Percentiles rank a stretch among this genome's conserved stretches.
Evolutionary conservation across 2,329 filamentous ascomycete genomes (phyloP).

Genomic region (Colletotrichum zoysiae): DNA sequence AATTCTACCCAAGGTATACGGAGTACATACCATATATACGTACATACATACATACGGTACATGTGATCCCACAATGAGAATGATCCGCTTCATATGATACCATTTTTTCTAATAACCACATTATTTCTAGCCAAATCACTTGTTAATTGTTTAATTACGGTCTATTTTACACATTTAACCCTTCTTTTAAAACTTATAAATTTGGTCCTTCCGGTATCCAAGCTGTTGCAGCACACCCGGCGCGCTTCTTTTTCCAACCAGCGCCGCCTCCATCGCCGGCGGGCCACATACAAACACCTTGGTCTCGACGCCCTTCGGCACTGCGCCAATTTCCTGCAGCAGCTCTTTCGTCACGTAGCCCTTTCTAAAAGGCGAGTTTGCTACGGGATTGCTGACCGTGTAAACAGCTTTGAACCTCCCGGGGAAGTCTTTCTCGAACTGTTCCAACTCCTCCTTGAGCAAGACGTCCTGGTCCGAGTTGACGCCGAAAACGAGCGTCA

Average conservation of each 20-base stretch:
- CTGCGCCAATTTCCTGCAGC: slow-evolving; percentile 61
- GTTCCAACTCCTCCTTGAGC: slow-evolving; percentile 68
- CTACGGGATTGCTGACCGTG: slow-evolving; percentile 63
- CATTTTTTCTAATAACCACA: too few species aligned
- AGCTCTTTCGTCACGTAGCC: slow-evolving; percentile 71
- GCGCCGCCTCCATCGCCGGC: slow-evolving; percentile 72
- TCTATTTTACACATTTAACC: background rate
- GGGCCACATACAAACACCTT: slow-evolving; percentile 80
- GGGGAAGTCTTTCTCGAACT: slow-evolving; percentile 63
- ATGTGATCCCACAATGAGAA: background rate
- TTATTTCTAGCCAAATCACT: background rate
- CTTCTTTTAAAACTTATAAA: slow-evolving; percentile 66
- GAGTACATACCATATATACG: too few species aligned
- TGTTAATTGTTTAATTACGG: too few species aligned
- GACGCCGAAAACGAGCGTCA: slow-evolving; percentile 75
- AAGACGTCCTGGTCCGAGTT: slow-evolving; percentile 73
- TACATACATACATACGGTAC: background rate
- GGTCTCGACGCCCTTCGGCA: slow-evolving; percentile 50
- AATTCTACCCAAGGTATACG: too few species aligned
- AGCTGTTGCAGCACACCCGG: slow-evolving; percentile 67
- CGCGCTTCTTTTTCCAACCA: slow-evolving; percentile 60
- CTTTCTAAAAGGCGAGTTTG: slow-evolving; percentile 58
- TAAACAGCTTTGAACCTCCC: slow-evolving; percentile 70
- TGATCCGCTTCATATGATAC: background rate
- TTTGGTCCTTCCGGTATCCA: slow-evolving; percentile 68